Evolutionary conservation across 164 flowering plant genomes (phyloP), one percentile per base, ranked within the genome.

Genomic region (Vitis labrusca): DNA sequence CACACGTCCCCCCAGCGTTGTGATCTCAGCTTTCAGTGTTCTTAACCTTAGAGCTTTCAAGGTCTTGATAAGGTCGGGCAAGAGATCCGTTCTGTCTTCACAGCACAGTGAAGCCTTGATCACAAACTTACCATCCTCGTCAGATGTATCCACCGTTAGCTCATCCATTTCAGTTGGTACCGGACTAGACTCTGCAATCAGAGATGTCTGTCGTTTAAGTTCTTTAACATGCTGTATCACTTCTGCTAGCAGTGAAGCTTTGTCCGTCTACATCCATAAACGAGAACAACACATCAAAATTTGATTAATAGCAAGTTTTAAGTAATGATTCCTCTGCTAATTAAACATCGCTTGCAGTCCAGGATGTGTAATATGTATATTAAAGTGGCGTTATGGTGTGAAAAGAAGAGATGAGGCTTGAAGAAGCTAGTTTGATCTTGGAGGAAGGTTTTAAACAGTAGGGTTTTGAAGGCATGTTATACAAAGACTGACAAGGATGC

Each of bases 181-280:
- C 1, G 88, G 82, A 47, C 84, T 87, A 16, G 91, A 78, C 69
- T 93, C 97, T 0, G 92, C 92, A 14, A 93, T 93, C 51, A 85
- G 53, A 7, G 97, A 86, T 1, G 97, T 96, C 67, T 96, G 97
- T 0, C 97, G 82, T 70, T 89, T 89, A 3, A 93, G 86, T 74
- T 96, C 98, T 66, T 91, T 96, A 50, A 96, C 95, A 60, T 92
- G 99, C 69, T 92, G 97, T 63, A 96, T 92, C 70, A 96, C 99
- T 76, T 96, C 98, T 11, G 98, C 98, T 15, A 96, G 88, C 78
- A 96, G 67, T 37, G 99, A 96, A 13, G 99, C 99, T 68, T 96
- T 96, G 80, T 96, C 99, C 56, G 99, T 96, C 99, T 95, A 69
- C 14, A 30, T 54, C 68, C 9, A 27, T 54, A 74, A 55, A 59